These are phyloP conservation scores for Trametes polyzona DNA, from an alignment of 1,284 basidiomycete genomes.

Conservation along the genomic window DNA sequence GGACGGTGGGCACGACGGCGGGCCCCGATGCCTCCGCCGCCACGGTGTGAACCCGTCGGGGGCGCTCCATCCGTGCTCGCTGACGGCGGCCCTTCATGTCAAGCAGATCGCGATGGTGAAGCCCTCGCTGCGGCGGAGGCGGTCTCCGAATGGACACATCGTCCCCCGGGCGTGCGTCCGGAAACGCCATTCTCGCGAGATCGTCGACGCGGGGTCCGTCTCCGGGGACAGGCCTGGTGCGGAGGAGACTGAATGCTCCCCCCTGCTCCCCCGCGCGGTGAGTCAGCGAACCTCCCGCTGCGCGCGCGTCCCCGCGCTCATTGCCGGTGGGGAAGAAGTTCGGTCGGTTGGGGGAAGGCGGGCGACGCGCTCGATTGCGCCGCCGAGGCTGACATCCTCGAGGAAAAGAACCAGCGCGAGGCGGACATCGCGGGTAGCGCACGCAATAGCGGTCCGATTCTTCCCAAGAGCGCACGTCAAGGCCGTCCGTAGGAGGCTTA, in stretches of 20 bases:
- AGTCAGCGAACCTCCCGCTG: constrained; percentile 23
- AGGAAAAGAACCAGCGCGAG: not conserved
- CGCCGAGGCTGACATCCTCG: not conserved
- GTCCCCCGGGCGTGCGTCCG: constrained; percentile 68
- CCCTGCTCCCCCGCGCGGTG: too few species aligned
- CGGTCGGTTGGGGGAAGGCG: not conserved
- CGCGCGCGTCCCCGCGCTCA: not conserved
- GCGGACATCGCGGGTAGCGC: constrained; percentile 2
- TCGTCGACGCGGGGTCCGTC: constrained; percentile 52
- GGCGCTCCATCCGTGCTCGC: not conserved
- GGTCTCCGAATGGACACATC: constrained; percentile 54
- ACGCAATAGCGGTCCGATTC: not conserved
- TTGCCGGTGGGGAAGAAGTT: not conserved
- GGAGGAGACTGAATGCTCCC: not conserved
- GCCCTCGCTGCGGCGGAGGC: not conserved
- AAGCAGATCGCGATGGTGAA: not conserved
- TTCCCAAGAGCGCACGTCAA: not conserved
- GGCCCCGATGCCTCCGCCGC: not conserved
- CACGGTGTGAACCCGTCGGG: not conserved
- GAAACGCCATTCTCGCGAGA: constrained; percentile 78
- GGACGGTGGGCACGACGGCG: not conserved
- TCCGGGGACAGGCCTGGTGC: not conserved
- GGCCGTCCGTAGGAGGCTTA: not conserved
- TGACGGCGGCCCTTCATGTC: not conserved
- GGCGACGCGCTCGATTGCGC: not conserved